phyloP scores from a whole-genome alignment of 2,329 filamentous ascomycete genomes.

The Bipolaris bicolor region DNA sequence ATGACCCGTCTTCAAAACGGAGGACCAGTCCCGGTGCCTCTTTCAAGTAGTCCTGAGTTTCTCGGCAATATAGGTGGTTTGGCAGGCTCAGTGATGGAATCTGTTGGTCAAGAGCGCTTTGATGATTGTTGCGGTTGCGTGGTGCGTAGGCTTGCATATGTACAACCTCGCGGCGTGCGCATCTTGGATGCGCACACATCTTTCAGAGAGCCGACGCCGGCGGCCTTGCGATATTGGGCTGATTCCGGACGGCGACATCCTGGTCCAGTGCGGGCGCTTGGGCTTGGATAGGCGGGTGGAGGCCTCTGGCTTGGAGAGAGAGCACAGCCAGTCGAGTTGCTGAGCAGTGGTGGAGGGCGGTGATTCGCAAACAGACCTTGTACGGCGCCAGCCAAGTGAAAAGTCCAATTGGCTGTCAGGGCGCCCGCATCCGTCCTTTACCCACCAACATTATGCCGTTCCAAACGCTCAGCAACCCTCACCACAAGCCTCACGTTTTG shows the following conservation, averaged over 20 bases:
- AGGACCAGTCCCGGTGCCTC: conserved; percentile 28
- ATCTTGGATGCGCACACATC: conserved; percentile 30
- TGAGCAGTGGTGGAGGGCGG: conserved; percentile 35
- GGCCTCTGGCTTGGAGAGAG: conserved; percentile 30
- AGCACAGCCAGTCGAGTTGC: conserved; percentile 41
- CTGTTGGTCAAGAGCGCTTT: conserved; percentile 39
- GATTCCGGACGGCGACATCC: conserved; percentile 35
- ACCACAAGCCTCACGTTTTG: conserved; percentile 21
- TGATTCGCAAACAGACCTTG: conserved; percentile 46
- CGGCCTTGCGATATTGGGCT: conserved; percentile 35
- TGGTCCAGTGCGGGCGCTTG: conserved; percentile 46
- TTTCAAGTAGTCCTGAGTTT: conserved; percentile 28
- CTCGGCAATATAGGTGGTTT: conserved; percentile 18
- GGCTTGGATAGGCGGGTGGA: conserved; percentile 43
- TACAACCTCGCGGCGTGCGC: conserved; percentile 38
- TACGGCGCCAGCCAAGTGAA: conserved; percentile 33
- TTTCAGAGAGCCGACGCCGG: conserved; percentile 29
- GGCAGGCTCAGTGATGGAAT: conserved; percentile 19
- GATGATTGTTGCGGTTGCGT: conserved; percentile 33
- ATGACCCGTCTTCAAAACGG: conserved; percentile 32
- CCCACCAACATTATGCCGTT: conserved; percentile 37
- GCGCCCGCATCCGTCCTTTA: conserved; percentile 31
- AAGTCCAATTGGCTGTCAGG: conserved; percentile 35
- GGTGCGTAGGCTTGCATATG: conserved; percentile 40
- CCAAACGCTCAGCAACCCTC: conserved; percentile 27